phyloP scores from a whole-genome alignment of 2,329 filamentous ascomycete species.

The Cercospora beticola region DNA sequence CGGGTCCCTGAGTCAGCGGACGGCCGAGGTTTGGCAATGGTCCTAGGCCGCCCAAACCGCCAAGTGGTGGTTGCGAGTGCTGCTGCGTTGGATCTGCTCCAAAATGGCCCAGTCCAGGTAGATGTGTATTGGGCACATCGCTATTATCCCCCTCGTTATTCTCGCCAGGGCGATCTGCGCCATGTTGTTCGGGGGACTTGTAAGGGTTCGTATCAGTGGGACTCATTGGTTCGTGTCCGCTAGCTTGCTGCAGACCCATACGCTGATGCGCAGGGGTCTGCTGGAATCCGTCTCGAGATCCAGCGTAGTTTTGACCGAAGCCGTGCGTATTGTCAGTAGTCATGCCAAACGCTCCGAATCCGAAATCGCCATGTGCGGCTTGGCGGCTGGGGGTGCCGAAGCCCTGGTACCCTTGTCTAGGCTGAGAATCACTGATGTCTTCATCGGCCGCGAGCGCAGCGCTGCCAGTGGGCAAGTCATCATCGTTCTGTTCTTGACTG shows the following conservation, averaged over 20 bases:
- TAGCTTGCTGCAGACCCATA: constrained; percentile 43
- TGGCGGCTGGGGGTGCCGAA: constrained; percentile 48
- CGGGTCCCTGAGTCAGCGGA: constrained; percentile 51
- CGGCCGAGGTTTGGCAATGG: constrained; percentile 40
- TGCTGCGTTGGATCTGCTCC: constrained; percentile 21
- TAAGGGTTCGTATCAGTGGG: constrained; percentile 96
- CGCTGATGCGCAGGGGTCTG: constrained; percentile 52
- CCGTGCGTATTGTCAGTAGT: constrained; percentile 49
- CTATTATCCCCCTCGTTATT: constrained; percentile 31
- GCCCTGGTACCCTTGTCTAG: constrained; percentile 44
- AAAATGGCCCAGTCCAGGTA: constrained; percentile 36
- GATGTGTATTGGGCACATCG: constrained; percentile 32
- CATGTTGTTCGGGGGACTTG: constrained; percentile 80
- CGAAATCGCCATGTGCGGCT: constrained; percentile 57
- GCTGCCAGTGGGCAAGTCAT: constrained; percentile 64
- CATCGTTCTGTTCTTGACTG: constrained; percentile 64
- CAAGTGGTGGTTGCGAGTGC: constrained; percentile 27
- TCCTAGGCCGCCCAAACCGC: constrained; percentile 37
- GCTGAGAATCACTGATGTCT: constrained; percentile 60
- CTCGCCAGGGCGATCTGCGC: constrained; percentile 57
- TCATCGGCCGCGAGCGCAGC: constrained; percentile 74
- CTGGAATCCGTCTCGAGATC: constrained; percentile 57
- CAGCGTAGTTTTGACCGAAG: constrained; percentile 32
- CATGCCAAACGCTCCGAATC: constrained; percentile 62
- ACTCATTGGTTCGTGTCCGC: constrained; percentile 69